Evolutionary conservation across 2,329 filamentous ascomycete genomes (phyloP), one percentile per base, ranked within the genome.

Genomic region (Colletotrichum magnum): DNA sequence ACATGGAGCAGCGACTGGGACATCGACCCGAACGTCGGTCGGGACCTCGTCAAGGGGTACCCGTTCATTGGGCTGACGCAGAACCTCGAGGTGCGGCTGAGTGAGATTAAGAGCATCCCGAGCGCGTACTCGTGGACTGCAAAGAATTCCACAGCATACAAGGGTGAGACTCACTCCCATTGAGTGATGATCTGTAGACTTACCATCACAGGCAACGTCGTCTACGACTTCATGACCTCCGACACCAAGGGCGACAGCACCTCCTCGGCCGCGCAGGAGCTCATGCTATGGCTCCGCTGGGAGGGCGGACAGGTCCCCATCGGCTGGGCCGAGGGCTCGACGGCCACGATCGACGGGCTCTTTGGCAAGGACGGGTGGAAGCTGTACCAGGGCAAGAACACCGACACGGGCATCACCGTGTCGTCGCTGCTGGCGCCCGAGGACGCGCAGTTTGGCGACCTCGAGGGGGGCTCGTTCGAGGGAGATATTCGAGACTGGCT

Each of bases 261-360:
- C 4, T 81, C 78, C 18, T 74, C 73, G 39, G 66, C 71, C 5
- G 79, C 80, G 0, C 81, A 82, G 64, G 81, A 84, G 68, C 75
- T 82, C 26, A 84, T 84, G 82, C 80, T 84, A 15, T 84, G 82
- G 82, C 77, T 84, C 2, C 77, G 80, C 28, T 83, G 80, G 62
- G 80, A 81, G n/a, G 81, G 81, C 18, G 81, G 80, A 2, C 82
- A 84, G 68, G 74, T 83, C 5, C 82, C 82, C 15, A 84, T 84
- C 64, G 82, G 82, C 52, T 84, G 78, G 76, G 70, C 73, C 6
- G 73, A 75, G 50, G 77, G 77, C 1, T 69, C 76, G 41, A 75
- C 78, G 21, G 77, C 79, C 4, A 83, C 80, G 0, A 76, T 82
- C 48, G 71, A 77, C 41, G 71, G 74, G 24, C 74, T 81, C 7